Conservation (phyloP, 1,139 yeast species). For the Lodderomyces jiufengensis region DNA sequence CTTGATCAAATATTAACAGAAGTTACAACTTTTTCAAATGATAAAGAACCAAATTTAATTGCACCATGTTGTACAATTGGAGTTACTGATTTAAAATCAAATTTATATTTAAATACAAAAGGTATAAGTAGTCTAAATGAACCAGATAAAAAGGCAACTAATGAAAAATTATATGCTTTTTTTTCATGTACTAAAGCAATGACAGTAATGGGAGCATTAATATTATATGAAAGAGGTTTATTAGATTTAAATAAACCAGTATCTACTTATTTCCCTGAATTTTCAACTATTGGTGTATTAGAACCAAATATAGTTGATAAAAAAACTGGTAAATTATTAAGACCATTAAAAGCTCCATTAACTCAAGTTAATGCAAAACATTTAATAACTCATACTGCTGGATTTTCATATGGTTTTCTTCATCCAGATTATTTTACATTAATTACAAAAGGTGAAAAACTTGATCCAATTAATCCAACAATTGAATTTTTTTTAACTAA, state of each 20-base stretch:
- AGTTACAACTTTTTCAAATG: conserved; percentile 13
- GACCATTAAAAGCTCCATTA: conserved; percentile 29
- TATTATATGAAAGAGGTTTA: conserved; percentile 43
- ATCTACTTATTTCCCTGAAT: conserved; percentile 36
- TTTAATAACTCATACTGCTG: conserved; percentile 50
- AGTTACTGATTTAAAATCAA: conserved; percentile 21
- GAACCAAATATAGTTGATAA: conserved; percentile 31
- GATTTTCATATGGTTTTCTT: conserved; percentile 47
- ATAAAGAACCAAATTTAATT: conserved; percentile 15
- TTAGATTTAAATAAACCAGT: conserved; percentile 42
- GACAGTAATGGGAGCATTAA: conserved; percentile 45
- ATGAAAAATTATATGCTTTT: conserved; percentile 32
- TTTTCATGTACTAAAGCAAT: conserved; percentile 50
- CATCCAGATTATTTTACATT: conserved; percentile 26
- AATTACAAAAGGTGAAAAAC: conserved; percentile 18
- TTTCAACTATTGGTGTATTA: conserved; percentile 38
- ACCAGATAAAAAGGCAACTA: conserved; percentile 14
- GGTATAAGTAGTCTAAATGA: conserved; percentile 25
- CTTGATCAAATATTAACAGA: conserved; percentile 16
- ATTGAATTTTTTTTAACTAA: conserved; percentile 25
- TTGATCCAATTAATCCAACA: conserved; percentile 24
- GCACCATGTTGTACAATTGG: conserved; percentile 29
- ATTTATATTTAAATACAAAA: conserved; percentile 23
- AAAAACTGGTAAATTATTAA: conserved; percentile 32
- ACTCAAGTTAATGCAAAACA: conserved; percentile 44